Base-by-base conservation (phyloP, 768 basidiomycete genomes). In the Pisolithus orientalis region DNA sequence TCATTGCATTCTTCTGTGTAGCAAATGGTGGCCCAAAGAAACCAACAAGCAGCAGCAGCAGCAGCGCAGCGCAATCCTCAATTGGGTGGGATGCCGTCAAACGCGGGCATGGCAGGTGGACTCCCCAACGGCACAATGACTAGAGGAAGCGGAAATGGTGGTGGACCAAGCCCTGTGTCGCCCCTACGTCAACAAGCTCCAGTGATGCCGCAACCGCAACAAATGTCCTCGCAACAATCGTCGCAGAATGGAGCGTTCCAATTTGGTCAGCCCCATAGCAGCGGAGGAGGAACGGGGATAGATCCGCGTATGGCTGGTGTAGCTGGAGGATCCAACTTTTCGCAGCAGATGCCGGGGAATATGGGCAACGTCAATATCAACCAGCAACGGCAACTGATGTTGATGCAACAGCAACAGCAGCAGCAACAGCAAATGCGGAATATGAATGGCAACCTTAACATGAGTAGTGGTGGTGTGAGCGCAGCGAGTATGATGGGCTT, bases 381-480 rank as follows among this genome's bases (percentile, higher is more conserved):
- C 40, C 73, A 79, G 29, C 81, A 80, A 56, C 71, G 78, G 31
- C 74, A 81, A 51, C 50, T 81, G 24, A 64, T 70, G 56, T 56
- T 74, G 43, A 70, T 75, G 67, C 71, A 70, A 46, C 63, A 65
- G 60, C 69, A 65, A 48, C 65, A 63, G 46, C 63, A 65, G 58
- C 69, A 65, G 49, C 65, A 64, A 39, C 52, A 55, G 52, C 60
- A 54, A 52, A 64, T 62, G 65, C 63, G 57, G 53, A 62, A 61
- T 51, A 16, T 53, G 46, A 59, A 63, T 38, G 67, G 60, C 42
- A 65, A 56, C 25, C 55, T 69, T 53, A 59, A 53, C 47, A 57
- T 55, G 14, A 56, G 57, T 38, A 56, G 57, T 38, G 47, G 38
- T 17, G 44, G 46, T 17, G 24, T 16, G 46, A 25, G 51, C 14